A percentile compares a stretch with the other conserved stretches of the same genome.
Evolutionary conservation across 176 grass and related monocot species (phyloP).

Genomic region (Carex parvula): DNA sequence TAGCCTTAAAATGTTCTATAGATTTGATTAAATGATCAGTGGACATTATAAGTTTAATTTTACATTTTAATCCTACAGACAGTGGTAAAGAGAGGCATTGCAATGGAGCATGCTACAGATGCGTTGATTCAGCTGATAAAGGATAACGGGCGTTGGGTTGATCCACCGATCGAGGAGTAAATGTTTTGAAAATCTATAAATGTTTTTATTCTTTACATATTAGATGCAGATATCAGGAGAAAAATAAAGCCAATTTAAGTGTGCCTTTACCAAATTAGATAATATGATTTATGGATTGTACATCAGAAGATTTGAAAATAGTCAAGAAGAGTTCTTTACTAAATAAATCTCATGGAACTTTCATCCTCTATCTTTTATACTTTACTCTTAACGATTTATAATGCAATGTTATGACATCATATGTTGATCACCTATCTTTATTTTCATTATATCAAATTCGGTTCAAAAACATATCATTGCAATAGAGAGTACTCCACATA

Average conservation of each 20-base stretch:
- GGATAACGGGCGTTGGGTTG: conserved; percentile 80
- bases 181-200: conserved; percentile 9
- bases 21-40: neutral
- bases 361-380: neutral
- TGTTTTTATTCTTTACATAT: neutral
- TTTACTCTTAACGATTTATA: neutral
- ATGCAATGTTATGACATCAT: neutral
- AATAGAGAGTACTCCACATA: neutral
- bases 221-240: neutral
- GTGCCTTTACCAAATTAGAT: neutral
- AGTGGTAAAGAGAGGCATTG: conserved; percentile 77
- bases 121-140: conserved; percentile 96
- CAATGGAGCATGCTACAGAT: conserved; percentile 86
- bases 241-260: conserved; percentile 1
- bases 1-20: neutral
- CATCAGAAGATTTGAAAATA: neutral
- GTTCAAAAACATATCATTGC: neutral
- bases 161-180: conserved; percentile 73
- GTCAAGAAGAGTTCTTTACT: neutral
- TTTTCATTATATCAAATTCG: neutral
- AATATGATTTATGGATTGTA: too few relatives aligned
- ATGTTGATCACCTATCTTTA: neutral
- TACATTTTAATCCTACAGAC: conserved; percentile 31
- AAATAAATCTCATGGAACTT: neutral
- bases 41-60: neutral